Conservation (phyloP, 805 yeast genomes). For the Saccharomyces jurei region DNA sequence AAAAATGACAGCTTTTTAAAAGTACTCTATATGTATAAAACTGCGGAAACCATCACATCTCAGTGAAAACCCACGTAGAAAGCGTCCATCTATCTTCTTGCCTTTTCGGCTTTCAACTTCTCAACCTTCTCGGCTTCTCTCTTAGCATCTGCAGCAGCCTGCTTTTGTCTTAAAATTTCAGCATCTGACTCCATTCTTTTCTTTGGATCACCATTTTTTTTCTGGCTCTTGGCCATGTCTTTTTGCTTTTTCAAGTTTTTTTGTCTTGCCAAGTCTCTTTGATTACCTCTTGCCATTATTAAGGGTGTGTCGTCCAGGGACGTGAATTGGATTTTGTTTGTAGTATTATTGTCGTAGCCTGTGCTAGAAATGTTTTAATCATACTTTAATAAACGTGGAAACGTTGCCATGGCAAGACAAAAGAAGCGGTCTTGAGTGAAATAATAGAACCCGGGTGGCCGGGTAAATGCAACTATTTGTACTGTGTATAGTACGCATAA, state of each 20-base stretch:
- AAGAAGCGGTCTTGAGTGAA: neutral
- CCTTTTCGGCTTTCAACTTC: constrained; percentile 12
- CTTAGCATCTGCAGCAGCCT: constrained; percentile 44
- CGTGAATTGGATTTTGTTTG: neutral
- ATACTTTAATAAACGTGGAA: neutral
- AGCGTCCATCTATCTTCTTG: constrained; percentile 5
- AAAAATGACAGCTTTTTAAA: neutral
- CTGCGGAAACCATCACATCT: neutral
- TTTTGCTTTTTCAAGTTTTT: constrained; percentile 78
- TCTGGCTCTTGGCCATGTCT: constrained; percentile 46
- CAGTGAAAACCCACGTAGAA: neutral
- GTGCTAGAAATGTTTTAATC: neutral
- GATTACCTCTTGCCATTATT: constrained; percentile 90
- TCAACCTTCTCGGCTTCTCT: constrained; percentile 28
- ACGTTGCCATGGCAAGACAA: neutral
- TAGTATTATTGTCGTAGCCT: neutral
- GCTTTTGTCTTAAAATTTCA: constrained; percentile 81
- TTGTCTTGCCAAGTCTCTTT: constrained; percentile 87
- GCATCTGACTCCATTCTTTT: constrained; percentile 87
- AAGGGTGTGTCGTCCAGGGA: neutral
- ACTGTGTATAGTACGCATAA: neutral
- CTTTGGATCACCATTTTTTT: constrained; percentile 75
- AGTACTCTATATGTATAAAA: neutral
- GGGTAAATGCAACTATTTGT: neutral
- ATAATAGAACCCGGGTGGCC: neutral